Conservation (phyloP, 2,329 filamentous ascomycete genomes). For the Zymoseptoria ardabiliae region DNA sequence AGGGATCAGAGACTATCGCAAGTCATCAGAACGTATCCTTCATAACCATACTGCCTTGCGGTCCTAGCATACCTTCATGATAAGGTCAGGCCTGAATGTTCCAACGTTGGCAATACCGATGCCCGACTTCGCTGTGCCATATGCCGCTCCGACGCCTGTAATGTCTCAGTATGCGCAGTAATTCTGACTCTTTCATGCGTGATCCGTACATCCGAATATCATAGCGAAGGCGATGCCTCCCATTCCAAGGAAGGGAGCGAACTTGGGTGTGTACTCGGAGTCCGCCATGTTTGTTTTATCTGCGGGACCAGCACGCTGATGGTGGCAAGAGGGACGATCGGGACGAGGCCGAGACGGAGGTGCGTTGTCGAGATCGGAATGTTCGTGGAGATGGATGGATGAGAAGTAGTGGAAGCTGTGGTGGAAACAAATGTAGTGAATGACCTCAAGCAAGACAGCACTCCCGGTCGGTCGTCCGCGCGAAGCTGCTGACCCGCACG, state of each 20-base stretch:
- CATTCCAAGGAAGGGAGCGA: slow-evolving; percentile 84
- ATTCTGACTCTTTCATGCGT: neutral
- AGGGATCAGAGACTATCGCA: slow-evolving; percentile 64
- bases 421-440: neutral
- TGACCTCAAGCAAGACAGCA: neutral
- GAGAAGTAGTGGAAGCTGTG: neutral
- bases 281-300: slow-evolving; percentile 34
- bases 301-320: neutral
- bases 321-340: neutral
- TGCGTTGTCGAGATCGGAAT: neutral
- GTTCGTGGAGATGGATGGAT: slow-evolving; percentile 4
- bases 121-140: slow-evolving; percentile 80
- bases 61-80: slow-evolving; percentile 66
- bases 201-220: slow-evolving; percentile 68
- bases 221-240: slow-evolving; percentile 73
- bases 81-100: slow-evolving; percentile 76
- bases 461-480: neutral
- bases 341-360: neutral
- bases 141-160: slow-evolving; percentile 66
- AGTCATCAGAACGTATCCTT: slow-evolving; percentile 20
- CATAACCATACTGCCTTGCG: slow-evolving; percentile 2
- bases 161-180: slow-evolving; percentile 16
- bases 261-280: slow-evolving; percentile 62
- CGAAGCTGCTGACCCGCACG: neutral
- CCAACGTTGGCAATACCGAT: slow-evolving; percentile 82